These are phyloP conservation scores for Cicer chorassanicum DNA, from an alignment of 306 rosid species.

Conservation along the genomic window DNA sequence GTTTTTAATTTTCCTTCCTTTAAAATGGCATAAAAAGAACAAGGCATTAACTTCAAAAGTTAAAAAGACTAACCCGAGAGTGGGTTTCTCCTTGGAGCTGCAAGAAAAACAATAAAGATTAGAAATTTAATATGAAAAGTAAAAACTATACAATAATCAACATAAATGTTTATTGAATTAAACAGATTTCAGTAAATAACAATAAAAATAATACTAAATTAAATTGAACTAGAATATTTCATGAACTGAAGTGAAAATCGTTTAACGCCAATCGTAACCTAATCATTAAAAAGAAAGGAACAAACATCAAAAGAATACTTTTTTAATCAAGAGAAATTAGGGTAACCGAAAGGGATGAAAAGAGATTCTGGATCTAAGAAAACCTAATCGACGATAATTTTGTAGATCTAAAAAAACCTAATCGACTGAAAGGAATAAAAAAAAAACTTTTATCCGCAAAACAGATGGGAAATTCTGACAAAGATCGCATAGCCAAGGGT, in stretches of 20 bases:
- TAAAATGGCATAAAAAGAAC: neutral
- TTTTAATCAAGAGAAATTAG: conserved; percentile 3
- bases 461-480: neutral
- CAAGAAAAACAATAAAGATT: conserved; percentile 41
- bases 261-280: neutral
- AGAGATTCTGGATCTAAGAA: neutral
- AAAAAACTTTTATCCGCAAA: neutral
- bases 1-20: no score
- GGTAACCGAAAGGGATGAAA: neutral
- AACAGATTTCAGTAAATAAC: neutral
- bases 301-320: neutral
- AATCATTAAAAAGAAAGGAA: neutral
- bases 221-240: neutral
- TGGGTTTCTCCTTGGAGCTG: conserved; percentile 99
- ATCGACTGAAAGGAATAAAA: neutral
- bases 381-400: neutral
- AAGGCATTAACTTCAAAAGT: neutral
- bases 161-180: neutral
- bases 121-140: neutral
- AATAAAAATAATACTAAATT: neutral
- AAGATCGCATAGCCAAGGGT: neutral
- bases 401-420: conserved; percentile 29
- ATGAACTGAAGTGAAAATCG: neutral
- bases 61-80: conserved; percentile 77
- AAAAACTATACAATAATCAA: neutral